Evolutionary conservation across 768 basidiomycete genomes (phyloP).

Genomic region (Mycena venus): DNA sequence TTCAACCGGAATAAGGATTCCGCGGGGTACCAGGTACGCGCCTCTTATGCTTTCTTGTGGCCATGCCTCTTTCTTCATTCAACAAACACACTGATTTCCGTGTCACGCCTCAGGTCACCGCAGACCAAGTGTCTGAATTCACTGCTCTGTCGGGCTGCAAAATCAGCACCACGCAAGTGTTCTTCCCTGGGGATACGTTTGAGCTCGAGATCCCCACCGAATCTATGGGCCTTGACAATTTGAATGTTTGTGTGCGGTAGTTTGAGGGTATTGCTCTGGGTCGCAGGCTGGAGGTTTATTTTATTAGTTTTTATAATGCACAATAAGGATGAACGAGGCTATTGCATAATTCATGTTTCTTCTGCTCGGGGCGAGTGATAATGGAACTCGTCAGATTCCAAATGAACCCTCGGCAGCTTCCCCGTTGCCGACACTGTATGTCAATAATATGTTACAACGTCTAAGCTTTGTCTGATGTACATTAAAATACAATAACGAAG

Average conservation of each 20-base stretch:
- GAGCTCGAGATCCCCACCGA: conserved; percentile 11
- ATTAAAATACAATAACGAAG: too few relatives aligned
- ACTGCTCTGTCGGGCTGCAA: not conserved
- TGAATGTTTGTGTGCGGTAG: conserved; percentile 18
- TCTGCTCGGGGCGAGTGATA: too few relatives aligned
- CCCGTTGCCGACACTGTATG: too few relatives aligned
- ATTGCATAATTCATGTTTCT: too few relatives aligned
- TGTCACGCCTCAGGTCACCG: not conserved
- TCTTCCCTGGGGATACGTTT: not conserved
- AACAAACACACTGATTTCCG: not conserved
- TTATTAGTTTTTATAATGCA: not conserved
- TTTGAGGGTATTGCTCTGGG: not conserved
- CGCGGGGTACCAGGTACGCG: not conserved
- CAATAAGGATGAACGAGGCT: too few relatives aligned
- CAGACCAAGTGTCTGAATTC: conserved; percentile 1
- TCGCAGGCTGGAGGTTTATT: not conserved
- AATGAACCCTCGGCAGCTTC: not conserved
- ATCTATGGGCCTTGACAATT: conserved; percentile 7
- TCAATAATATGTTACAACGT: too few relatives aligned
- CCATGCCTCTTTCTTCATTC: too few relatives aligned
- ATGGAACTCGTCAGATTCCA: too few relatives aligned
- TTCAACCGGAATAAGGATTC: not conserved
- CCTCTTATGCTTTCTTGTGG: too few relatives aligned
- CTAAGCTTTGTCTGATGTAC: too few relatives aligned
- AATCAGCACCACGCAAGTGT: conserved; percentile 7